phyloP scores from a whole-genome alignment of 495 filamentous ascomycete species.

The Penicillium argentinense region DNA sequence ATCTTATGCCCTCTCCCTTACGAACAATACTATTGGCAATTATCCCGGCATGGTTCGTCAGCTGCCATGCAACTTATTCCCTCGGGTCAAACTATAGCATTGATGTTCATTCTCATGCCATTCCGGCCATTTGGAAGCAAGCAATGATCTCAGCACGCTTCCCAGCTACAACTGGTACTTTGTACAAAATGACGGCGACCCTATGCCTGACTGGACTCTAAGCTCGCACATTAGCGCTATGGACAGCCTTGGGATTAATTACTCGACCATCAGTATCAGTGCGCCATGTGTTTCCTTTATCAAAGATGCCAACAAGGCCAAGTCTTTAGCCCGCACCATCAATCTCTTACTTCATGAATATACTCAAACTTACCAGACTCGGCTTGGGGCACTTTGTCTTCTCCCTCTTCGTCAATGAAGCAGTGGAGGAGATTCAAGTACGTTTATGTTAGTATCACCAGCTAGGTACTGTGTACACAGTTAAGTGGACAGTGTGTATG shows the following conservation, averaged over 20 bases:
- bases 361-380: slow-evolving; percentile 31
- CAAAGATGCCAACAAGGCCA: slow-evolving; percentile 21
- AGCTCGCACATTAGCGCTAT: slow-evolving; percentile 46
- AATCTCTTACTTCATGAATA: slow-evolving; percentile 34
- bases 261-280: slow-evolving; percentile 48
- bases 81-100: too few species aligned
- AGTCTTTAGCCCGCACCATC: slow-evolving; percentile 21
- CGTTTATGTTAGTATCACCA: too few species aligned
- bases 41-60: too few species aligned
- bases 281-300: slow-evolving; percentile 47
- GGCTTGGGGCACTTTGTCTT: slow-evolving; percentile 50
- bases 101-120: slow-evolving; percentile 37
- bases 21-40: too few species aligned
- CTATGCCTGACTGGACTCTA: slow-evolving; percentile 37
- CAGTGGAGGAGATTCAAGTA: slow-evolving; percentile 41
- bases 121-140: slow-evolving; percentile 28
- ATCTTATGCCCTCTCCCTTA: too few species aligned
- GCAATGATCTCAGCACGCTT: slow-evolving; percentile 30
- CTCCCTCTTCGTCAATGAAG: slow-evolving; percentile 45
- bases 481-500: too few species aligned
- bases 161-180: slow-evolving; percentile 35
- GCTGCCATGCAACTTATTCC: too few species aligned
- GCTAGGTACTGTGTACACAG: too few species aligned
- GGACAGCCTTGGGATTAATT: slow-evolving; percentile 38
- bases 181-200: slow-evolving; percentile 12